These are phyloP conservation scores for Protomyces pachydermus DNA, from an alignment of 1,139 yeast species.

Conservation along the genomic window DNA sequence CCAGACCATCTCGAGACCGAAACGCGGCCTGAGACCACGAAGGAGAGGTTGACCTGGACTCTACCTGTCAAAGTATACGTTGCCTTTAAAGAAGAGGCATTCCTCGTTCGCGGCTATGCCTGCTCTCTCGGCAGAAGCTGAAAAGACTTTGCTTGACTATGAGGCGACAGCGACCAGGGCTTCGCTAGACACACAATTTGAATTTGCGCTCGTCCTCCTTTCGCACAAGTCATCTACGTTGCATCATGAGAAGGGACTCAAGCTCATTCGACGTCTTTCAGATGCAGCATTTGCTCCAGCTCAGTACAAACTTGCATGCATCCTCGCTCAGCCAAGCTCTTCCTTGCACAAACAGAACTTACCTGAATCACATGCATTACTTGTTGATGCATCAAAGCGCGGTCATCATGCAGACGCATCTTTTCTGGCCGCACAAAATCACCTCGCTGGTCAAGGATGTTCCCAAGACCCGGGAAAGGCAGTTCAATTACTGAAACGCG, in stretches of 20 bases:
- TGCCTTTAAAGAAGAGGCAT: no score
- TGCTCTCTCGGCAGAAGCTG: no score
- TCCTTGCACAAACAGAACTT: not conserved
- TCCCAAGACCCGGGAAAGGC: constrained; percentile 92
- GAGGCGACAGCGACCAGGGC: not conserved
- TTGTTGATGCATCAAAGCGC: not conserved
- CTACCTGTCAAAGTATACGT: no score
- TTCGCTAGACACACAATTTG: not conserved
- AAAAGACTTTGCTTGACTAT: not conserved
- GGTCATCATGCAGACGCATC: not conserved
- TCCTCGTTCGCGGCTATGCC: no score
- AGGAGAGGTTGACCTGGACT: not conserved
- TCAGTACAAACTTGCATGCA: not conserved
- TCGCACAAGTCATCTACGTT: not conserved
- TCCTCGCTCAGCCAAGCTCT: not conserved
- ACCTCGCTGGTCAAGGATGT: constrained; percentile 36
- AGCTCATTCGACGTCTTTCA: not conserved
- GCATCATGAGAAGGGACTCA: not conserved
- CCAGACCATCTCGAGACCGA: no score
- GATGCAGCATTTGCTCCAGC: not conserved
- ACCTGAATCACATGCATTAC: not conserved
- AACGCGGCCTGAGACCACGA: not conserved
- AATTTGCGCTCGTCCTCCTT: not conserved
- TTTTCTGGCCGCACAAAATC: not conserved
- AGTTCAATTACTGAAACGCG: constrained; percentile 73